Conservation (phyloP, 176 grass and related monocot genomes). For the Avena insularis region DNA sequence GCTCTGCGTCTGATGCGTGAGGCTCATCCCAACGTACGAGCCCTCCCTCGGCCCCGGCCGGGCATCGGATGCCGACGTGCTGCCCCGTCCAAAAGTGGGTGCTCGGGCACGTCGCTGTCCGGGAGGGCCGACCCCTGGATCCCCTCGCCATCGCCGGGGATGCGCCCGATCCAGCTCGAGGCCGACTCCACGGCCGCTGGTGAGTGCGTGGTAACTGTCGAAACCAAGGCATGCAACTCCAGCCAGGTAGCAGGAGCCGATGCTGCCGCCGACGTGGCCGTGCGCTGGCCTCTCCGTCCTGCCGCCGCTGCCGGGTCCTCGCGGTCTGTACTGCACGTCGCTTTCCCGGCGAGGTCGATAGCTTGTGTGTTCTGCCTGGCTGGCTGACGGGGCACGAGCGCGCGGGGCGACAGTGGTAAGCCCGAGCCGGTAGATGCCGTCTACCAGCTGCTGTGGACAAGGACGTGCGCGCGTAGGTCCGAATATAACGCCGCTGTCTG, state of each 20-base stretch:
- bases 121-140: conserved; percentile 19
- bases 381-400: no score
- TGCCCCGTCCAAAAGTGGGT: conserved; percentile 32
- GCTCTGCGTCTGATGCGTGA: no score
- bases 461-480: conserved; percentile 17
- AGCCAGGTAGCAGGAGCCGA: neutral
- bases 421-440: neutral
- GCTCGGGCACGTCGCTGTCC: conserved; percentile 36
- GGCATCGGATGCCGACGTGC: conserved; percentile 31
- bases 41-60: neutral
- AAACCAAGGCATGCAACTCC: neutral
- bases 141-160: conserved; percentile 46
- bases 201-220: conserved; percentile 22
- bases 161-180: conserved; percentile 43
- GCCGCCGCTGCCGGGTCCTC: conserved; percentile 3
- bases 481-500: conserved; percentile 21
- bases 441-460: conserved; percentile 28
- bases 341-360: neutral
- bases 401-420: neutral
- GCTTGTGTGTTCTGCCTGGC: neutral
- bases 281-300: conserved; percentile 1
- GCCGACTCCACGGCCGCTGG: conserved; percentile 38
- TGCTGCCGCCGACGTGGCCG: neutral
- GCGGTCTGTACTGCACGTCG: neutral
- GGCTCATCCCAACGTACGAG: neutral